Base-by-base conservation (phyloP, 805 yeast genomes). In the Cyberlindnera petersonii region DNA sequence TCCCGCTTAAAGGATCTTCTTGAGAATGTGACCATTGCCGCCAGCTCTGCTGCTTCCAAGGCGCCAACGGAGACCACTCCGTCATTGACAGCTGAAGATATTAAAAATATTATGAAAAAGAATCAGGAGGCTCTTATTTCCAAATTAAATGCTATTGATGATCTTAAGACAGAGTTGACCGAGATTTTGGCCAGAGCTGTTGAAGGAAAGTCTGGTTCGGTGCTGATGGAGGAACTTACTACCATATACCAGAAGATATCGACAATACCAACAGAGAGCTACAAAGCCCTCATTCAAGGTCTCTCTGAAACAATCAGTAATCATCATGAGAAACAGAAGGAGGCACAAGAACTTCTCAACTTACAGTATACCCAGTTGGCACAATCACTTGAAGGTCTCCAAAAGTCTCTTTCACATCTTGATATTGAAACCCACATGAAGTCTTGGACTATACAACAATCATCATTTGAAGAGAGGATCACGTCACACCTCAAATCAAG, bases 1-100 rank as follows among this genome's bases (percentile, higher is more conserved):
- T 40, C 49, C 2, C 56, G 49, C 27, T 50, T 56, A 41, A 55
- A 55, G 27, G 51, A 51, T 36, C 27, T 56, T 15, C 43, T 56
- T 6, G 46, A 49, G 26, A 54, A 43, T 35, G 53, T 54, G 3
- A 39, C 46, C 3, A 27, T 38, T 0, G 29, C 43, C 3, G 26
- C 44, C 18, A 20, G 13, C 24, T 17, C 19, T 31, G 27, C 26
- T 22, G 5, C 19, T 8, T 15, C 32, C 21, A 22, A 31, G 4
- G 10, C 35, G 13, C 26, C 26, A 4, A 31, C 26, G n/a, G 14
- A 29, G 8, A 13, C 11, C 2, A 4, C 32, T 3, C 23, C 31
- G 4, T 19, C 37, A 11, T 15, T 30, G 20, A 6, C 33, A 9
- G 9, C 13, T 3, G 40, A 35, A 10, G 37, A 40, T 2, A 11